phyloP scores from a whole-genome alignment of 345 rosid genomes.

The Lenwebbia sp. region DNA sequence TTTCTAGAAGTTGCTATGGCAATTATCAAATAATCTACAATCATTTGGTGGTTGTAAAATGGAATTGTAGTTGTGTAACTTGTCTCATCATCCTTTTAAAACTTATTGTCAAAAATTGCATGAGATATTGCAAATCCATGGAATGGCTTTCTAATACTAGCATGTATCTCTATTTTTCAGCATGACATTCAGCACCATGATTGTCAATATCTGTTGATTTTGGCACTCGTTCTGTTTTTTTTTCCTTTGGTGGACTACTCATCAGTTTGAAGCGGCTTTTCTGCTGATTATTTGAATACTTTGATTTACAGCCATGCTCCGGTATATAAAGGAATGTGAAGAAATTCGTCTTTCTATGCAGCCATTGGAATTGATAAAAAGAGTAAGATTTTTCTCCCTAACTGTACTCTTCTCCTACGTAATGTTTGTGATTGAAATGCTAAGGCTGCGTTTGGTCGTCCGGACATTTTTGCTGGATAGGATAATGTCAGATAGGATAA shows the following conservation, averaged over 20 bases:
- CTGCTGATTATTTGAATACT: background rate
- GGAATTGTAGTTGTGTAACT: background rate
- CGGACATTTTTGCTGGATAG: too few relatives aligned
- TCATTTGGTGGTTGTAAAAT: background rate
- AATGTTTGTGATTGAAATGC: background rate
- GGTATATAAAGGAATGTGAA: slow-evolving; percentile 64
- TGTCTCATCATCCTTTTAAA: too few relatives aligned
- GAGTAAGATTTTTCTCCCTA: slow-evolving; percentile 22
- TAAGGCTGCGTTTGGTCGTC: background rate
- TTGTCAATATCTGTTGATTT: background rate
- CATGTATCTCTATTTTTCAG: background rate
- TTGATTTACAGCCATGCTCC: slow-evolving; percentile 39
- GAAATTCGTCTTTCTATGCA: slow-evolving; percentile 78
- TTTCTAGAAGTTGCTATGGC: background rate
- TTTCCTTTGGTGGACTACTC: background rate
- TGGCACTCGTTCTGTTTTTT: background rate
- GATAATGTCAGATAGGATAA: too few relatives aligned
- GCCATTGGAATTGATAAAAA: slow-evolving; percentile 71
- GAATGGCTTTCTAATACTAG: background rate
- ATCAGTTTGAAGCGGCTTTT: background rate
- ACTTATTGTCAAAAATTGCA: background rate
- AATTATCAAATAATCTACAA: background rate
- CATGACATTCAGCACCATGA: background rate
- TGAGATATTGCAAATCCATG: background rate
- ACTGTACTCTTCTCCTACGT: background rate